Percentiles rank a stretch among this genome's conserved stretches.
These are phyloP conservation scores for Globisporangium echinulatum DNA, from an alignment of 352 stramenopile species.

Conservation along the genomic window DNA sequence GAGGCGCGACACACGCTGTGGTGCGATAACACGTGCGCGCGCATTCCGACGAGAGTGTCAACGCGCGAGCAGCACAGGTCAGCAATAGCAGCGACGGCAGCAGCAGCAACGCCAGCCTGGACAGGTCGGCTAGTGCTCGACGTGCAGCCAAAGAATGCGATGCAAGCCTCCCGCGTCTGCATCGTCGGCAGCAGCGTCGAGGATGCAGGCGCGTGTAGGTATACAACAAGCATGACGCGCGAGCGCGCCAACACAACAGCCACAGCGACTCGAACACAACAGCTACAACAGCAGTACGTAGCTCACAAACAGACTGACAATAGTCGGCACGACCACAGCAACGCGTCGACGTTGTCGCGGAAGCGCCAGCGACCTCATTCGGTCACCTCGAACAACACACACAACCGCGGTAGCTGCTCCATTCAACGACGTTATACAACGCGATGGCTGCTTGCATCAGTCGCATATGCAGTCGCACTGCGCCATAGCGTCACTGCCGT, in stretches of 20 bases:
- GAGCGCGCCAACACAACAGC: too few species aligned
- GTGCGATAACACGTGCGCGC: neutral
- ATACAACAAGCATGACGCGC: too few species aligned
- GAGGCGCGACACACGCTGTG: too few species aligned
- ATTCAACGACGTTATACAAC: too few species aligned
- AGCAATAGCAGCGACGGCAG: neutral
- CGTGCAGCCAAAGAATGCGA: slow-evolving; percentile 9
- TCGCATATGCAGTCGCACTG: neutral
- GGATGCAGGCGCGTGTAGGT: neutral
- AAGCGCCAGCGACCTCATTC: neutral
- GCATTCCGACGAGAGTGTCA: slow-evolving; percentile 7
- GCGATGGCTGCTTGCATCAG: too few species aligned
- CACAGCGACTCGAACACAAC: neutral
- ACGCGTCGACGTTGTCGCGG: neutral
- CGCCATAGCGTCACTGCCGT: slow-evolving; percentile 28
- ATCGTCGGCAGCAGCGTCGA: neutral
- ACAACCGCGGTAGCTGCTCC: too few species aligned
- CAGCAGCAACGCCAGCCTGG: neutral
- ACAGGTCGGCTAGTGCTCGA: neutral
- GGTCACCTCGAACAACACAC: neutral
- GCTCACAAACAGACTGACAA: too few species aligned
- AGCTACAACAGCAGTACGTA: neutral
- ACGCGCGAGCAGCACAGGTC: neutral
- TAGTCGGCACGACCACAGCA: neutral
- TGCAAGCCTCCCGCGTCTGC: slow-evolving; percentile 3